Evolutionary conservation across 2,329 filamentous ascomycete genomes (phyloP), one percentile per base, ranked within the genome.

Genomic region (Gaeumannomyces tritici): DNA sequence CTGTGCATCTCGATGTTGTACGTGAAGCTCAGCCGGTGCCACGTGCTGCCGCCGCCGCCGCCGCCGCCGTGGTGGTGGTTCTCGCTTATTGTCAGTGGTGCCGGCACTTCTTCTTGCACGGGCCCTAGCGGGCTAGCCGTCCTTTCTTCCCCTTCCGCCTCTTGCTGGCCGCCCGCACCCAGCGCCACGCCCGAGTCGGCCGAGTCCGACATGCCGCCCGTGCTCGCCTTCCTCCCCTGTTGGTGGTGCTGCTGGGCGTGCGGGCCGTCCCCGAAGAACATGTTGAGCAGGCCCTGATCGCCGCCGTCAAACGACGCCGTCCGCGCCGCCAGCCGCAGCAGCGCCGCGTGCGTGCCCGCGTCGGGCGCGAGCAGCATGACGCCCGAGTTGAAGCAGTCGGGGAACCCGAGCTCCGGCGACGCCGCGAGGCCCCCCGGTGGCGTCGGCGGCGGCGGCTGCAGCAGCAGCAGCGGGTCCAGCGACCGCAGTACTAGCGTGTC

Each of bases 241-340:
- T 35, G 2, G 33, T 63, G 60, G 58, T 26, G 0, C 42, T 51
- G 42, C 33, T 65, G 65, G 18, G 82, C 79, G 69, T 76, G 82
- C 76, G 64, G 65, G 27, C 66, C 66, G 51, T 67, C 66, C 0
- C 66, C 66, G 70, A 85, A 89, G 73, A 89, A 86, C 73, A 87
- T 84, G 70, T 90, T 90, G 67, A 89, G 74, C 62, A 89, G 72
- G 24, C 87, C 87, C 72, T 90, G 87, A 68, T 90, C 87, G 13
- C 86, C 87, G 58, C 87, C 87, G 70, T 90, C 87, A 69, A 89
- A 89, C 71, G 85, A 89, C 71, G 87, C 84, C n/a, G 86, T 86
- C 33, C 80, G 75, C 57, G 82, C 76, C 31, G 87, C 87, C 67
- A 89, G 76, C 42, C 81, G 83, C 51, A 81, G 77, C 63, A 90